Evolutionary conservation across 331 rosid genomes (phyloP), one percentile per base, ranked within the genome.

Genomic region (Malus hybrid): DNA sequence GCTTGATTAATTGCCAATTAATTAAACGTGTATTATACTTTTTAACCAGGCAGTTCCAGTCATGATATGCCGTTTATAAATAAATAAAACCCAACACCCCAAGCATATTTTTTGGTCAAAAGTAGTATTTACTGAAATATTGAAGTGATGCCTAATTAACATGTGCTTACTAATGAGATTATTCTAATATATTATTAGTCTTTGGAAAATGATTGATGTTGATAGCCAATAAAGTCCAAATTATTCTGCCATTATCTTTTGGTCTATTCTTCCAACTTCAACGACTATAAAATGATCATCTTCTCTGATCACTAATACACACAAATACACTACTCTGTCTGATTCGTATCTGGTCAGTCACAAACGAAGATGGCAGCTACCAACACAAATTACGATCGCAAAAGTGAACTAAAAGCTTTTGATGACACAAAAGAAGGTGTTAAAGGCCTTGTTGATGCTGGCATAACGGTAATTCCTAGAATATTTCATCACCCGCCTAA

Each of bases 381-480:
- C 10, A 24, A 24, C 11, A 44, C 13, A 27, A 19, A 22, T 5
- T 31, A 71, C 39, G 79, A 87, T 11, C 80, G 90, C 68, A 14
- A 42, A n/a, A 80, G 70, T 7, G 89, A 88, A 33, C 72, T 90
- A 2, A 84, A 83, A 46, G 86, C 89, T 63, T 92, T 92, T 50
- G 92, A 87, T 77, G 87, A 92, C 29, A 81, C 92, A 16, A 92
- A 84, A 73, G 71, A 78, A 15, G 96, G 92, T 33, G 93, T 92
- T 1, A 90, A 90, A 73, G 93, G 93, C 16, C 88, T 88, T 7
- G 86, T 85, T 10, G 93, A 91, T 80, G 84, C 90, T 14, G 88
- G 89, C 0, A 29, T 83, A 7, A 42, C 86, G 0, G 71, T 80
- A 59, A 69, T 91, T 14, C 92, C 97, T 64, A 66, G 52, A 19